Evolutionary conservation across 2,329 filamentous ascomycete species (phyloP).

Genomic region (Stemphylium vesicarium): DNA sequence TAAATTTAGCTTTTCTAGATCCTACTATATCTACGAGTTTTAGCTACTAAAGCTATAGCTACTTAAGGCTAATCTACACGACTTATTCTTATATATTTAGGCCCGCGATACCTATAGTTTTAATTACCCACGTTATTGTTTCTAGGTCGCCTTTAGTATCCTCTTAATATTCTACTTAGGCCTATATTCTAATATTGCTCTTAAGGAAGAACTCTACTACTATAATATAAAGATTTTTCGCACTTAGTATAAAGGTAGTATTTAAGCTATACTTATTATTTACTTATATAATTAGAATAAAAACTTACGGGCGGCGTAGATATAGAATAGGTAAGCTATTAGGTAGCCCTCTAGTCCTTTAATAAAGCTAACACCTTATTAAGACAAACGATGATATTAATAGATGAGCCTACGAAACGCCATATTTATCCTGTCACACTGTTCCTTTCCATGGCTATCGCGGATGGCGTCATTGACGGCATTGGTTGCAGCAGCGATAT

Average conservation of each 20-base stretch:
- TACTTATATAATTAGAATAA: background rate
- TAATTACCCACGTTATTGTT: conserved; percentile 2
- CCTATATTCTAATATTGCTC: background rate
- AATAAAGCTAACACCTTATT: background rate
- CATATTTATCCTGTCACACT: background rate
- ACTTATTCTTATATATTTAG: background rate
- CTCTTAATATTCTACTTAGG: conserved; percentile 1
- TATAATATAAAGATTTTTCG: background rate
- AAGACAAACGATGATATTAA: background rate
- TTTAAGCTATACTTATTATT: background rate
- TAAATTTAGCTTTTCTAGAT: too few relatives aligned
- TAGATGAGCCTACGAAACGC: conserved; percentile 1
- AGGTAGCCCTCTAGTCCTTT: background rate
- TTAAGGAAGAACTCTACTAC: conserved; percentile 3
- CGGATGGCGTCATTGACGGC: background rate
- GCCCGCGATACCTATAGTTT: conserved; percentile 1
- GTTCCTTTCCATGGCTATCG: background rate
- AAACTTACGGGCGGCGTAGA: too few relatives aligned
- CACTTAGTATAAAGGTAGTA: background rate
- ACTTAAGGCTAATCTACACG: background rate
- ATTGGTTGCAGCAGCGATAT: background rate
- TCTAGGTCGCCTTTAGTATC: conserved; percentile 1
- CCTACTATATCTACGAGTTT: background rate
- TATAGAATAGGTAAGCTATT: too few relatives aligned
- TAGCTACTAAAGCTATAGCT: conserved; percentile 2